These are phyloP conservation scores for Pleurotus ostreatus DNA, from an alignment of 768 basidiomycete species.

Conservation along the genomic window DNA sequence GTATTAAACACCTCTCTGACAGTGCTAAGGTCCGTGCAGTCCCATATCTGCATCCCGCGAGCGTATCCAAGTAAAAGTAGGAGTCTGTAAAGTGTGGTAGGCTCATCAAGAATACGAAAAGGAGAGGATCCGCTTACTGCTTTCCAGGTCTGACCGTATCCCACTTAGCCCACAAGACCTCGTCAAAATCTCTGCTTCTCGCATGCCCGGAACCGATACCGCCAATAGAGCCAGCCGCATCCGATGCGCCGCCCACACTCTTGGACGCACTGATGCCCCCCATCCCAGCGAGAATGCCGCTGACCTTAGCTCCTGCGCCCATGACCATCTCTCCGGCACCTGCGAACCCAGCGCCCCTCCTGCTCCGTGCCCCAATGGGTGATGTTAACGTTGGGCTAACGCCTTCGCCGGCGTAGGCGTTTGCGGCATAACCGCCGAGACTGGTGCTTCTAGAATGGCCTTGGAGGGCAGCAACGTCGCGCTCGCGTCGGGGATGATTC, in stretches of 20 bases:
- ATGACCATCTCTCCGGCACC: not conserved
- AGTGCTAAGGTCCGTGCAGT: conserved; percentile 44
- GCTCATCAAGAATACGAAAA: not conserved
- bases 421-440: not conserved
- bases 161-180: conserved; percentile 42
- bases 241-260: not conserved
- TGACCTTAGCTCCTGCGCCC: not conserved
- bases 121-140: conserved; percentile 11
- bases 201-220: conserved; percentile 16
- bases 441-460: not conserved
- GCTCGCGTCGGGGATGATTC: too few relatives aligned
- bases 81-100: conserved; percentile 23
- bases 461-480: not conserved
- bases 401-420: not conserved
- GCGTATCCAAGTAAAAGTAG: conserved; percentile 52
- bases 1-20: conserved; percentile 22
- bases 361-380: not conserved
- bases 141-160: conserved; percentile 22
- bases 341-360: not conserved
- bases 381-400: not conserved
- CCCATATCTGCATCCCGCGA: conserved; percentile 56
- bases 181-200: conserved; percentile 17
- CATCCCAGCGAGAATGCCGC: conserved; percentile 1
- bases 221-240: not conserved
- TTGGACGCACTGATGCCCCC: conserved; percentile 3